Conservation (phyloP, 306 rosid species). For the Cercis canadensis region DNA sequence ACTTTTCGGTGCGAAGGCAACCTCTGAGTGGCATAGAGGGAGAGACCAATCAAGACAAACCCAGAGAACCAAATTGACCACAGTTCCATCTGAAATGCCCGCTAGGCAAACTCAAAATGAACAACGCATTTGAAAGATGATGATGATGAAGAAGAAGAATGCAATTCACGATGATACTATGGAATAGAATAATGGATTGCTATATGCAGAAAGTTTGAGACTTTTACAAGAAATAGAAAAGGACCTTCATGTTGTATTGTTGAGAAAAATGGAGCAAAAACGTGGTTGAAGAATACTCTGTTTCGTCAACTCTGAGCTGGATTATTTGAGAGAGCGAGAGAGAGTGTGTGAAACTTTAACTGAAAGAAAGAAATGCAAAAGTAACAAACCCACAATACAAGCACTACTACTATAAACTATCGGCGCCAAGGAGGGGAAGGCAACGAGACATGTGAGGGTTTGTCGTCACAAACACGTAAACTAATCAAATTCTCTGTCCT, state of each 20-base stretch:
- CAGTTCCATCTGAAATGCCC: conserved; percentile 60
- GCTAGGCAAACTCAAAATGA: conserved; percentile 35
- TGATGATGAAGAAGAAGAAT: background rate
- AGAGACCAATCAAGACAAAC: conserved; percentile 60
- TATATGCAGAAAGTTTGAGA: background rate
- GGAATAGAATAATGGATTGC: background rate
- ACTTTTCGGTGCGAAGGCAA: conserved; percentile 52
- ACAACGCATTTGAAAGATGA: conserved; percentile 1
- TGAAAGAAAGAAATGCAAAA: conserved; percentile 59
- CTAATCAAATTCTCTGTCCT: background rate
- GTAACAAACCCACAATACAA: conserved; percentile 60
- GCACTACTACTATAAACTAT: conserved; percentile 27
- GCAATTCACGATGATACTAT: background rate
- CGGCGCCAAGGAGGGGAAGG: conserved; percentile 41
- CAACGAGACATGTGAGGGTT: conserved; percentile 64
- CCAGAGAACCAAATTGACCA: conserved; percentile 91
- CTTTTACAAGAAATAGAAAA: background rate
- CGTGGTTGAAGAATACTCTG: conserved; percentile 3
- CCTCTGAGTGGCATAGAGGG: conserved; percentile 72
- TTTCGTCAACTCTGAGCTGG: conserved; percentile 36
- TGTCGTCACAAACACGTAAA: conserved; percentile 55
- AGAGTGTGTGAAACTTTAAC: conserved; percentile 61
- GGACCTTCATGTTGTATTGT: conserved; percentile 66
- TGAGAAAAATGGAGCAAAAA: conserved; percentile 35
- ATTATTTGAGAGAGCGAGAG: conserved; percentile 17